Evolutionary conservation across 371 early-diverging fungal genomes (phyloP).

Genomic region (Mortierella sp.): DNA sequence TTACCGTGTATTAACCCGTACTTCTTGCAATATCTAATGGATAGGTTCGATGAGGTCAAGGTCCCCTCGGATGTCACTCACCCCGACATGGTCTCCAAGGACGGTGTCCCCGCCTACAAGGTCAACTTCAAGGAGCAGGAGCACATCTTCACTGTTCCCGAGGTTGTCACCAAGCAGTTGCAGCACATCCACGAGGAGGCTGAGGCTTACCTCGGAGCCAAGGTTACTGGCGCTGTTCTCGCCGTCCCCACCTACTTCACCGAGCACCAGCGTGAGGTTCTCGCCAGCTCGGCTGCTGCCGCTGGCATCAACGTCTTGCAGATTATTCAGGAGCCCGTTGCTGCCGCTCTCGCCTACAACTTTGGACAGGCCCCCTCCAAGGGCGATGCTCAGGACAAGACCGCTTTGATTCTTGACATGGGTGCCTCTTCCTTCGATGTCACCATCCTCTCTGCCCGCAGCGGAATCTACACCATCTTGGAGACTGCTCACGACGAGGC

Average conservation of each 20-base stretch:
- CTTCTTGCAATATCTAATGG: neutral
- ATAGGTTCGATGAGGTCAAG: constrained; percentile 55
- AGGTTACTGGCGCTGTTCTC: constrained; percentile 91
- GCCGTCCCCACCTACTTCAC: constrained; percentile 97
- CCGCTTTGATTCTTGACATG: constrained; percentile 95
- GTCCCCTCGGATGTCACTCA: constrained; percentile 63
- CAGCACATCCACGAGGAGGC: constrained; percentile 90
- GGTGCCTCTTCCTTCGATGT: constrained; percentile 98
- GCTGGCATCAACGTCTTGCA: constrained; percentile 94
- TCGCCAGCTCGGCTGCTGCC: constrained; percentile 85
- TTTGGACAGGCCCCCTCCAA: constrained; percentile 71
- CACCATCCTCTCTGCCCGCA: constrained; percentile 87
- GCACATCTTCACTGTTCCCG: constrained; percentile 75
- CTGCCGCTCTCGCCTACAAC: constrained; percentile 96
- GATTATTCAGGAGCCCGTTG: constrained; percentile 96
- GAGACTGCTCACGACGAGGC: constrained; percentile 88
- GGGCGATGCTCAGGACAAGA: constrained; percentile 78
- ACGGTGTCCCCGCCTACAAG: constrained; percentile 84
- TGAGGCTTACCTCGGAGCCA: constrained; percentile 86
- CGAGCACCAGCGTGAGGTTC: constrained; percentile 86
- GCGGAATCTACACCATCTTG: constrained; percentile 93
- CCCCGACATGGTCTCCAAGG: constrained; percentile 78
- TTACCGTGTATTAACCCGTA: neutral
- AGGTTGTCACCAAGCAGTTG: constrained; percentile 86
- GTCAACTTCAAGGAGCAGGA: constrained; percentile 77